A percentile compares a stretch with the other conserved stretches of the same genome.
Conservation (phyloP, 2,329 filamentous ascomycete genomes). For the Fusarium sp. region DNA sequence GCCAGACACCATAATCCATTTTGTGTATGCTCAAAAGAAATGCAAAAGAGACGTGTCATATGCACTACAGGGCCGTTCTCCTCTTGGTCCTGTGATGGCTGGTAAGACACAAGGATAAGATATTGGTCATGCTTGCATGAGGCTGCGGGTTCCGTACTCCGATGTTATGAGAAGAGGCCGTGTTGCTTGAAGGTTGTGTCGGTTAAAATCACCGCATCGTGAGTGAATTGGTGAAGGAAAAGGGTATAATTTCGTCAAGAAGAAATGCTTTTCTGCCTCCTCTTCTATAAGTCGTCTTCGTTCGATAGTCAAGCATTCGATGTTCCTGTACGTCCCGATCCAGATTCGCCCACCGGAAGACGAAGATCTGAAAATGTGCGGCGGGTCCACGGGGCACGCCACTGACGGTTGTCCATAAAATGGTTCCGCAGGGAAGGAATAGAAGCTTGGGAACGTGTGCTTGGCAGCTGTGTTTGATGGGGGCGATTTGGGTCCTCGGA, state of each 20-base stretch:
- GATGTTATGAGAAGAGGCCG: slow-evolving; percentile 26
- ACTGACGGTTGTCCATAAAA: slow-evolving; percentile 31
- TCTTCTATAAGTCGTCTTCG: slow-evolving; percentile 17
- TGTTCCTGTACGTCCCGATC: slow-evolving; percentile 40
- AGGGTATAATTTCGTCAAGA: slow-evolving; percentile 44
- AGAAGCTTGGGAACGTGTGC: slow-evolving; percentile 22
- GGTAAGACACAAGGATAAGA: slow-evolving; percentile 24
- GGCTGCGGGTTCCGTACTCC: slow-evolving; percentile 36
- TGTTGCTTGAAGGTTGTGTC: slow-evolving; percentile 11
- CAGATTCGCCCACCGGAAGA: slow-evolving; percentile 55
- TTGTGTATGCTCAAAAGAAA: slow-evolving; percentile 22
- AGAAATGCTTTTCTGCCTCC: slow-evolving; percentile 29
- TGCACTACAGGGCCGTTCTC: slow-evolving; percentile 13
- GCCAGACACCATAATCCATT: slow-evolving; percentile 43
- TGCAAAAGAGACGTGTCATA: slow-evolving; percentile 12
- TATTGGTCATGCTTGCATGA: slow-evolving; percentile 35
- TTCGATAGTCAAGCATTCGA: slow-evolving; percentile 24
- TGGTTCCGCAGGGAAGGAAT: slow-evolving; percentile 34
- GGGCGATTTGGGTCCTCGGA: slow-evolving; percentile 50
- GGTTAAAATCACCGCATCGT: slow-evolving; percentile 18
- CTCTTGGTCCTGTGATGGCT: slow-evolving; percentile 4
- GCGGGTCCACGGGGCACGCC: slow-evolving; percentile 38
- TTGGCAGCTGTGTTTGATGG: slow-evolving; percentile 31
- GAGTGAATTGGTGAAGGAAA: slow-evolving; percentile 13
- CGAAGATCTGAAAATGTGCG: slow-evolving; percentile 54